Evolutionary conservation across 768 basidiomycete species (phyloP), one percentile per base, ranked within the genome.

Genomic region (Lentinus tigrinus): DNA sequence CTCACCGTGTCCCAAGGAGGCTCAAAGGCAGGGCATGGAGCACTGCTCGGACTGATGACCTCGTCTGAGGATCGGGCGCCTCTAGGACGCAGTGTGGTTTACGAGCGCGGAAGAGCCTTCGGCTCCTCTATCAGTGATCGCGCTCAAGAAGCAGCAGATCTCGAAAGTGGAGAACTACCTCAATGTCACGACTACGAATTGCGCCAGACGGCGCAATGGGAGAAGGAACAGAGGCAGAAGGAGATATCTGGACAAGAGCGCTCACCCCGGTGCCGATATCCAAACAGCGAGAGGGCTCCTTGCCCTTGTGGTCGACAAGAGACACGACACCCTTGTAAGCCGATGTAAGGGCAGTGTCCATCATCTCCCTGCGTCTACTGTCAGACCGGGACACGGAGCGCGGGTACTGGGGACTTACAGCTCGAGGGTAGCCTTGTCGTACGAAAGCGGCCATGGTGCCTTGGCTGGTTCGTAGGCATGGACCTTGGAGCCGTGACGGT

Each of bases 251-350:
- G 31, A 31, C 11, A 31, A 31, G 9, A 28, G 26, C 13, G 77
- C 84, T 28, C 72, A 91, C 89, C 56, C 89, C 89, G 63, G 88
- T 89, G 16, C 89, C 89, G 3, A 91, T 74, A 71, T 90, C 89
- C 44, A 91, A 74, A 8, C 80, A 82, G 37, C 77, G 78, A 27
- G 73, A 67, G n/a, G 88, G 88, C 49, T 69, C 75, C 26, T 73
- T 73, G 46, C 81, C 76, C 24, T 74, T 68, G 64, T 87, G 86
- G 62, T 83, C 64, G 19, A 84, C 78, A 58, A 85, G 82, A 14
- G 87, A 84, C 6, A 83, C 80, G n/a, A 82, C 75, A 14, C 69
- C 70, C 54, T 78, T 75, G 52, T 85, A 64, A 50, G 80, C 77
- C 56, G 77, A 72, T 14, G 62, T 60, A 17, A 68, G 57, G 39